Conservation (phyloP, 176 grass and related monocot genomes). For the Zoysia japonica region DNA sequence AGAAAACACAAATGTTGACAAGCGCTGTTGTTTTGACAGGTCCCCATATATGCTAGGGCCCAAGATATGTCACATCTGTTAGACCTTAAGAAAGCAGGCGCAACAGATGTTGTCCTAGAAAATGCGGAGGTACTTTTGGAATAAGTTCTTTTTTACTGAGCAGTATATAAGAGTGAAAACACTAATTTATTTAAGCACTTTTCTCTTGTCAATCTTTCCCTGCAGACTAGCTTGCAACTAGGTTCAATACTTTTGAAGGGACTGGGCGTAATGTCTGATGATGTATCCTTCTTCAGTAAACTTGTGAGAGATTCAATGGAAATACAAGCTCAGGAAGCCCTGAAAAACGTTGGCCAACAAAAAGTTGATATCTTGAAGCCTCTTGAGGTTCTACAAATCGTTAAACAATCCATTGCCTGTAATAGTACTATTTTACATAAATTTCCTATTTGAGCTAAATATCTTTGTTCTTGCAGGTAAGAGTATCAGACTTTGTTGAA, state of each 20-base stretch:
- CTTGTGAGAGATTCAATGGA: slow-evolving; percentile 91
- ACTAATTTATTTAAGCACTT: not conserved
- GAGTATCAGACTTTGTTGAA: slow-evolving; percentile 73
- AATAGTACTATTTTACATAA: slow-evolving; percentile 22
- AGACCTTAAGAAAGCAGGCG: slow-evolving; percentile 89
- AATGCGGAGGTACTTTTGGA: slow-evolving; percentile 73
- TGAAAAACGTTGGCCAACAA: slow-evolving; percentile 45
- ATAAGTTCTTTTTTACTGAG: not conserved
- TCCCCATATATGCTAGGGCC: slow-evolving; percentile 82
- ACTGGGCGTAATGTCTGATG: slow-evolving; percentile 95
- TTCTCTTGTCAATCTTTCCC: slow-evolving; percentile 32
- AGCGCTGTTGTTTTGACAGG: slow-evolving; percentile 45
- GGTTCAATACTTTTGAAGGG: slow-evolving; percentile 86
- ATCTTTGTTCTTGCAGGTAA: slow-evolving; percentile 53
- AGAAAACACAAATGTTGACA: slow-evolving; percentile 12
- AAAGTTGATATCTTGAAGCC: slow-evolving; percentile 71
- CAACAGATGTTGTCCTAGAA: slow-evolving; percentile 90
- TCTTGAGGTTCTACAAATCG: slow-evolving; percentile 61
- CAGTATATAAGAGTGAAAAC: slow-evolving; percentile 15
- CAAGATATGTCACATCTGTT: slow-evolving; percentile 76
- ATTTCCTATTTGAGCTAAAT: slow-evolving; percentile 19
- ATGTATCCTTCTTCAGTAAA: slow-evolving; percentile 94
- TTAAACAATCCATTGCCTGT: not conserved
- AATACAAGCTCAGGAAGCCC: slow-evolving; percentile 76
- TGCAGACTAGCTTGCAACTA: slow-evolving; percentile 87